These are phyloP conservation scores for Pseudogymnoascus sp. DNA, from an alignment of 2,329 filamentous ascomycete genomes.

Conservation along the genomic window DNA sequence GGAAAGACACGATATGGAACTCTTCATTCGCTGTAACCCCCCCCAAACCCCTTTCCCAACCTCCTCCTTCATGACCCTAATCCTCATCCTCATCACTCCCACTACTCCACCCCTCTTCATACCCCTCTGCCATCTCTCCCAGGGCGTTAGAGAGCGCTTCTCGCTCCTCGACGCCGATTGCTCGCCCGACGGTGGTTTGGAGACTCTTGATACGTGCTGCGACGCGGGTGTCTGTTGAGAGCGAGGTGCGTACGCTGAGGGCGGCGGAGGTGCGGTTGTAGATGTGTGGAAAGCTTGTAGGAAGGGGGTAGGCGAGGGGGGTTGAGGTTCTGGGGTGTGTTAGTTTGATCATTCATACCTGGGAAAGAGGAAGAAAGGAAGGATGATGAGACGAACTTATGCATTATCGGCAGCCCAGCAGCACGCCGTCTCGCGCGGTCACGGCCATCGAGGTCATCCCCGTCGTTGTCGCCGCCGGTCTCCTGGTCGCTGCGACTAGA, in stretches of 20 bases:
- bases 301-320: conserved; percentile 62
- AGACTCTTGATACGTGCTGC: conserved; percentile 61
- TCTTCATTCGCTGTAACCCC: background rate
- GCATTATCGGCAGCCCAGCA: conserved; percentile 28
- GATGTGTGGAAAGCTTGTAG: conserved; percentile 79
- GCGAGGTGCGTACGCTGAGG: conserved; percentile 46
- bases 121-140: conserved; percentile 77
- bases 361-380: background rate
- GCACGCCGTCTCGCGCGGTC: conserved; percentile 30
- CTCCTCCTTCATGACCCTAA: conserved; percentile 10
- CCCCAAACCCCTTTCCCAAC: background rate
- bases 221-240: conserved; percentile 73
- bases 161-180: conserved; percentile 68
- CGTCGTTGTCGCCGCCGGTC: conserved; percentile 18
- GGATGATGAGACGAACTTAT: conserved; percentile 23
- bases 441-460: conserved; percentile 25
- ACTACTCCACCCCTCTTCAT: conserved; percentile 81
- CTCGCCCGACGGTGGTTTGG: conserved; percentile 56
- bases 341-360: background rate
- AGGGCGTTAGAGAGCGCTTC: conserved; percentile 78
- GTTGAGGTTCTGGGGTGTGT: conserved; percentile 33
- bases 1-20: background rate
- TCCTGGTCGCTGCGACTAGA: conserved; percentile 24
- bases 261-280: conserved; percentile 45
- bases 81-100: conserved; percentile 68